Evolutionary conservation across 2,329 filamentous ascomycete species (phyloP), one percentile per base, ranked within the genome.

Genomic region (Pseudomassariella vexata): DNA sequence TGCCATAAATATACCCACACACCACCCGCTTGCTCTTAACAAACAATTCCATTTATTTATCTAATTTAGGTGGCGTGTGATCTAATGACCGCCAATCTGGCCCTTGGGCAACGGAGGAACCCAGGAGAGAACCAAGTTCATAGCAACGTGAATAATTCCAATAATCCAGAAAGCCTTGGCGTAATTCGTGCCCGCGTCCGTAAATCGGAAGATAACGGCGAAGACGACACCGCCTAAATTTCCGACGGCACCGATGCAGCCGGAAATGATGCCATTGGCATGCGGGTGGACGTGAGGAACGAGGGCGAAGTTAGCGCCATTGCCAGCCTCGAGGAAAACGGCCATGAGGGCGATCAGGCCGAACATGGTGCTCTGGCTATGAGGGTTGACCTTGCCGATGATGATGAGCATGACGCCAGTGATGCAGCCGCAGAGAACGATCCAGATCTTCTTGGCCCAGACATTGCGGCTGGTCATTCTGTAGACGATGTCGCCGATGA

Each of bases 171-270:
- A 75, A 0, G 76, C 75, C 53, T 69, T 77, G 9, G 68, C 75
- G 50, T 88, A 94, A 49, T 82, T 60, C 2, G 62, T 73, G 5
- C 76, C 78, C 29, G 74, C 66, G 34, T 60, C 60, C 56, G 66
- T 63, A 59, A 89, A 92, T 30, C 86, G 69, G 67, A 90, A 94
- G 50, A 87, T 76, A 52, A 94, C 76, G 14, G 86, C 82, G 49
- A 92, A 94, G 29, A 94, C 57, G 31, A 95, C 77, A 9, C 89
- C 89, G 4, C 89, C 89, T 8, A 95, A 57, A 49, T 95, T 95
- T 1, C 89, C 88, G 7, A 74, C 68, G 0, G 83, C 87, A 8
- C 89, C 89, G 1, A 86, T 82, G 21, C 85, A 65, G 9, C 88
- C 88, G 1, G 82, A 85, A 6, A 95, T 71, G 35, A 73, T 55